Conservation (phyloP, 1,139 yeast species). For the Kodamaea alishanica region DNA sequence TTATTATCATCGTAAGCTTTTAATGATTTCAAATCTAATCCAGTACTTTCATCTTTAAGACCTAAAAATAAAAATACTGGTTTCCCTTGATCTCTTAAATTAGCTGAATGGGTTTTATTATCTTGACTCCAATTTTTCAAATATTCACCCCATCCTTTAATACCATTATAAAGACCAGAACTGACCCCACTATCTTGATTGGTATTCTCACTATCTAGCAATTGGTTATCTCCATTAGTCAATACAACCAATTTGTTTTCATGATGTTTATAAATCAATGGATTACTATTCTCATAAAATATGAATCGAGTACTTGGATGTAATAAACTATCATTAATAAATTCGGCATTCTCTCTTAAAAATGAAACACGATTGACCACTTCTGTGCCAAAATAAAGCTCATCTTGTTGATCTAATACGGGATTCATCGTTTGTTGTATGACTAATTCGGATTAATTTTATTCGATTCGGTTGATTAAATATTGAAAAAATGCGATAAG, state of each 20-base stretch:
- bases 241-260: slow-evolving; percentile 30
- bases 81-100: slow-evolving; percentile 26
- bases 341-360: slow-evolving; percentile 61
- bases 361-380: slow-evolving; percentile 78
- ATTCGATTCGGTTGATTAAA: too few species aligned
- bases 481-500: too few species aligned
- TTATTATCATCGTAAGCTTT: slow-evolving; percentile 24
- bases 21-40: slow-evolving; percentile 28
- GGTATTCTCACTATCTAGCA: slow-evolving; percentile 6
- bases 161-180: slow-evolving; percentile 17
- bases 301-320: slow-evolving; percentile 57
- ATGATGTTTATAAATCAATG: slow-evolving; percentile 30
- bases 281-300: slow-evolving; percentile 40
- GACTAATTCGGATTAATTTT: too few species aligned
- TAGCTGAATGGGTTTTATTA: slow-evolving; percentile 33
- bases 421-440: not conserved
- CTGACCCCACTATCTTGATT: slow-evolving; percentile 12
- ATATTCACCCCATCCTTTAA: slow-evolving; percentile 23
- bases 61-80: slow-evolving; percentile 65
- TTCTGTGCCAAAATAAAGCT: slow-evolving; percentile 47
- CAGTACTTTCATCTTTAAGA: slow-evolving; percentile 53
- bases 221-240: slow-evolving; percentile 34
- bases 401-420: slow-evolving; percentile 24
- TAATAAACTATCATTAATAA: slow-evolving; percentile 50
- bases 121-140: slow-evolving; percentile 28